Evolutionary conservation across 805 yeast genomes (phyloP).

Genomic region (Torulaspora quercuum): DNA sequence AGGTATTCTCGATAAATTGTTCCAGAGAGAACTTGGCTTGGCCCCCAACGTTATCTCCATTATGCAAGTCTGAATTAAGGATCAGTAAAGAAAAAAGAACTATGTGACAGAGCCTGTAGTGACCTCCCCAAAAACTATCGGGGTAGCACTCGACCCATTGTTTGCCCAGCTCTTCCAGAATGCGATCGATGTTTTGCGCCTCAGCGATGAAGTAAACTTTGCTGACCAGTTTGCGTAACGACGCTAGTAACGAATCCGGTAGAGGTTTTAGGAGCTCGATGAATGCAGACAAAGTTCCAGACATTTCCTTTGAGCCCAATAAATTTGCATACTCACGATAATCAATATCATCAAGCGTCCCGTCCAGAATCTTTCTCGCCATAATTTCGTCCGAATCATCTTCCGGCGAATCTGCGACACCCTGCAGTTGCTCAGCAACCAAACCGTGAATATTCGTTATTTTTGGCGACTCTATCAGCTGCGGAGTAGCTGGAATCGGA

Average conservation of each 20-base stretch:
- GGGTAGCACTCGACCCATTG: constrained; percentile 56
- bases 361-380: constrained; percentile 37
- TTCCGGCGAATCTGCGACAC: constrained; percentile 2
- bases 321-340: constrained; percentile 45
- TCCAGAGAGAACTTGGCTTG: constrained; percentile 40
- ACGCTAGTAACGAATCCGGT: constrained; percentile 49
- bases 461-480: constrained; percentile 24
- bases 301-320: constrained; percentile 37
- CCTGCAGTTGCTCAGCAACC: constrained; percentile 3
- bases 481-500: constrained; percentile 7
- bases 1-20: constrained; percentile 49
- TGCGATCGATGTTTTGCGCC: constrained; percentile 73
- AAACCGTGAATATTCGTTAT: constrained; percentile 22
- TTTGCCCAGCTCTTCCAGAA: constrained; percentile 62
- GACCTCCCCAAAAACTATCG: constrained; percentile 44
- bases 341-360: constrained; percentile 29
- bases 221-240: constrained; percentile 60
- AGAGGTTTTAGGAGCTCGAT: constrained; percentile 42
- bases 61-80: constrained; percentile 74
- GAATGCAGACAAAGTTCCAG: constrained; percentile 36
- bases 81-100: constrained; percentile 68
- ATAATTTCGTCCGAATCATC: constrained; percentile 10
- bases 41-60: constrained; percentile 39
- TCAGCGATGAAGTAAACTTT: constrained; percentile 76
- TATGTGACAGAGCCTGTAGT: constrained; percentile 62